Evolutionary conservation across 345 rosid species (phyloP), one percentile per base, ranked within the genome.

Genomic region (Rubroshorea leprosula): DNA sequence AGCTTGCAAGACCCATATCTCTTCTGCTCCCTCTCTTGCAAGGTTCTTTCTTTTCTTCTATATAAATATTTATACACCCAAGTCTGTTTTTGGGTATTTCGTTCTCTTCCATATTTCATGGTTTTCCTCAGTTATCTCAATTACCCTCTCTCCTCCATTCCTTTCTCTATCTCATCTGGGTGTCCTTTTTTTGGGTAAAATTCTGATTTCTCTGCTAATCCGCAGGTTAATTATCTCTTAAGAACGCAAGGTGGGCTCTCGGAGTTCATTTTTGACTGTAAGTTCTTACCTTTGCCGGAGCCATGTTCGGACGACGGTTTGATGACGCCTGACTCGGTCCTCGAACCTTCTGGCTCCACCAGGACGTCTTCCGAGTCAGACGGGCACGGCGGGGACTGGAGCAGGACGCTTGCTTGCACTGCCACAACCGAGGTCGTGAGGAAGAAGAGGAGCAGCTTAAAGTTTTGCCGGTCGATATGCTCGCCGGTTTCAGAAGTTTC

Each of bases 11-110:
- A 82, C 16, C 81, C 86, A 3, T 87, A 74, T 62, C 68, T 68
- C 58, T 87, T 85, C 74, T 90, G 97, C 66, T 90, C 86, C 44
- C 82, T 90, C 68, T 85, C 80, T 20, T 90, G 97, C 96, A 90
- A 90, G 97, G 97, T 87, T 19, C 49, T 21, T 6, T 18, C 9
- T 19, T 57, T 26, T 39, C n/a, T n/a, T n/a, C n/a, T n/a, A n/a
- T n/a, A n/a, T n/a, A n/a, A n/a, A n/a, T 15, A 14, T 3, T 9
- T 44, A 48, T 9, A 8, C 17, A 24, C 23, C 17, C 16, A 5
- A 11, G 24, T 11, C 58, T 26, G 20, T 25, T 55, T 35, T 12
- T 20, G 25, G 27, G 15, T 17, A 25, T 22, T n/a, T 29, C 11
- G 20, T 51, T 49, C 23, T 29, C 35, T 29, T 9, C 9, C 35